Percentiles rank a stretch among this genome's conserved stretches.
phyloP scores from a whole-genome alignment of 805 yeast genomes.

The Ogataea pignaliae region DNA sequence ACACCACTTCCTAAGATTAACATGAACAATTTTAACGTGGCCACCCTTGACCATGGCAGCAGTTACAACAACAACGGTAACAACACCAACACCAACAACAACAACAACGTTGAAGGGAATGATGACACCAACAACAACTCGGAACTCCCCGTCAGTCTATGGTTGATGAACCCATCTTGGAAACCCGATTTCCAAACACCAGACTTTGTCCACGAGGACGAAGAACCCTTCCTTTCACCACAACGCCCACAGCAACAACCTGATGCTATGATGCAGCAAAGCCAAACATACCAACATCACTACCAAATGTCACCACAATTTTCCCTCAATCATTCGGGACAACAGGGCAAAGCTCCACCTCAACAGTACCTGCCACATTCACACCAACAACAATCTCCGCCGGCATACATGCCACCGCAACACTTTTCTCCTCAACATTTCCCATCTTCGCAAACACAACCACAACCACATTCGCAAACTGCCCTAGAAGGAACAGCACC shows the following conservation, averaged over 20 bases:
- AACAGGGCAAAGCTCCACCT: neutral
- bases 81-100: neutral
- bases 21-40: conserved; percentile 3
- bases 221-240: neutral
- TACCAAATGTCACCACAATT: neutral
- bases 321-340: neutral
- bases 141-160: conserved; percentile 14
- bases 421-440: neutral
- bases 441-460: too few relatives aligned
- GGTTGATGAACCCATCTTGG: conserved; percentile 18
- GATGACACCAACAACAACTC: neutral
- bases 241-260: neutral
- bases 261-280: neutral
- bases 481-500: neutral
- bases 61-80: neutral
- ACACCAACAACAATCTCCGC: neutral
- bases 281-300: neutral
- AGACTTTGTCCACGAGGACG: neutral
- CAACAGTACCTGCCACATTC: neutral
- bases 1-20: conserved; percentile 16
- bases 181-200: conserved; percentile 11
- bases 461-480: too few relatives aligned
- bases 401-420: neutral
- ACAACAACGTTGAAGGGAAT: neutral
- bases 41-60: neutral